A percentile compares a stretch with the other conserved stretches of the same genome.
These are phyloP conservation scores for Populus hybrid DNA, from an alignment of 441 rosid genomes.

Conservation along the genomic window DNA sequence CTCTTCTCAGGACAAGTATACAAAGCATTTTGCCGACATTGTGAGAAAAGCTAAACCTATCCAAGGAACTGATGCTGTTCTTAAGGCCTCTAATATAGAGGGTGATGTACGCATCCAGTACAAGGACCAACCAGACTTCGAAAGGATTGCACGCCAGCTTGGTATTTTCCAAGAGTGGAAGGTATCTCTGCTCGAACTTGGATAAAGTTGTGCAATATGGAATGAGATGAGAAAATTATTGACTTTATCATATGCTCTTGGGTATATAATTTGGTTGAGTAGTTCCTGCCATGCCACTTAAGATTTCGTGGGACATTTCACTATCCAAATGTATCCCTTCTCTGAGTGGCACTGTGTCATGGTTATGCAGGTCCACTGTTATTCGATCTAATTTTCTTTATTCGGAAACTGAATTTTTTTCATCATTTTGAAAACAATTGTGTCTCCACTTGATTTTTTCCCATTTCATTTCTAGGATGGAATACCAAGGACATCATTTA, in stretches of 20 bases:
- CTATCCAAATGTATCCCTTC: background rate
- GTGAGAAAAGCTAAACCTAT: conserved; percentile 68
- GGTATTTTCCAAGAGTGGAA: conserved; percentile 98
- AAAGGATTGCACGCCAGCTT: conserved; percentile 70
- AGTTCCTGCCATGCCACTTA: background rate
- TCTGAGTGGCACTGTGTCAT: background rate
- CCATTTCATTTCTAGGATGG: conserved; percentile 59
- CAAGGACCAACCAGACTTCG: conserved; percentile 69
- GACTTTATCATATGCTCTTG: background rate
- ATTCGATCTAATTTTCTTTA: no score
- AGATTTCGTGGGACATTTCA: background rate
- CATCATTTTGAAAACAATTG: background rate
- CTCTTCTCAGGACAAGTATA: conserved; percentile 62
- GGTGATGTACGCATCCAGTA: conserved; percentile 77
- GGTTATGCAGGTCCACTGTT: background rate
- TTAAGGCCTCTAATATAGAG: conserved; percentile 53
- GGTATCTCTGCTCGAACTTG: conserved; percentile 35
- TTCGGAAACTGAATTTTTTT: background rate
- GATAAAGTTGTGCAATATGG: background rate
- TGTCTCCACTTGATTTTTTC: background rate
- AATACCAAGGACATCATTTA: conserved; percentile 86
- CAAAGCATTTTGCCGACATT: conserved; percentile 51
- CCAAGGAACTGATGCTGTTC: conserved; percentile 60
- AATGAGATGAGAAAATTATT: background rate
- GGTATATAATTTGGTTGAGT: background rate